Percentiles rank a stretch among this genome's conserved stretches.
Conservation (phyloP, 192 early-diverging fungal species). For the Podila minutissima region DNA sequence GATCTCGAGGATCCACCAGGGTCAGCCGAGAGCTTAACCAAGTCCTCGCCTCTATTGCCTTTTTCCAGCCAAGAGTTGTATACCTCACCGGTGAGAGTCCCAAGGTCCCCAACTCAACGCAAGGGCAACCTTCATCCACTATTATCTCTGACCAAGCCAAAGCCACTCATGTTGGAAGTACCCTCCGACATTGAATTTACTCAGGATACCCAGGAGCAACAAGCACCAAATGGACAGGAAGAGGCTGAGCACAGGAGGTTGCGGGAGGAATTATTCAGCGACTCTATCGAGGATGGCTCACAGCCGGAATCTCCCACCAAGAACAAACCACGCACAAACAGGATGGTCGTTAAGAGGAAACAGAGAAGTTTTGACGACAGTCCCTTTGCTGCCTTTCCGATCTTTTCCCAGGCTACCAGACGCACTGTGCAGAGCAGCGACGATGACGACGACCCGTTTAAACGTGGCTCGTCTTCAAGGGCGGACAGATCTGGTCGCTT, state of each 20-base stretch:
- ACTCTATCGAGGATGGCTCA: constrained; percentile 6
- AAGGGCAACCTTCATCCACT: neutral
- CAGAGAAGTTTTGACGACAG: constrained; percentile 2
- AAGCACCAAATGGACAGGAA: neutral
- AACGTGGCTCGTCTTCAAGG: neutral
- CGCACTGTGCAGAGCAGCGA: neutral
- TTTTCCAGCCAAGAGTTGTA: neutral
- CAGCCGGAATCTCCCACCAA: neutral
- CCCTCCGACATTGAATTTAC: constrained; percentile 13
- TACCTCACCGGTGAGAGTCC: neutral
- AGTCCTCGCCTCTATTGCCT: neutral
- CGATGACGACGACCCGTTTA: neutral
- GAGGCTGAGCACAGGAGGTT: constrained; percentile 20
- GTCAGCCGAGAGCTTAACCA: neutral
- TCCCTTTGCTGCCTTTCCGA: constrained; percentile 10
- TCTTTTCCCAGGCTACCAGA: constrained; percentile 2
- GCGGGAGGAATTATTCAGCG: constrained; percentile 9
- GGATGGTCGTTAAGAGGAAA: neutral
- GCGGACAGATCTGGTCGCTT: neutral
- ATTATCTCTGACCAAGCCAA: constrained; percentile 22
- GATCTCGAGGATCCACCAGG: neutral
- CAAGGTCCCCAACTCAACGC: neutral
- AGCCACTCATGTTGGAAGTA: constrained; percentile 17
- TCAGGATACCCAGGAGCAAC: neutral
- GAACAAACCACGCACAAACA: neutral